phyloP scores from a whole-genome alignment of 495 filamentous ascomycete genomes.

The Hypoxylon fragiforme region DNA sequence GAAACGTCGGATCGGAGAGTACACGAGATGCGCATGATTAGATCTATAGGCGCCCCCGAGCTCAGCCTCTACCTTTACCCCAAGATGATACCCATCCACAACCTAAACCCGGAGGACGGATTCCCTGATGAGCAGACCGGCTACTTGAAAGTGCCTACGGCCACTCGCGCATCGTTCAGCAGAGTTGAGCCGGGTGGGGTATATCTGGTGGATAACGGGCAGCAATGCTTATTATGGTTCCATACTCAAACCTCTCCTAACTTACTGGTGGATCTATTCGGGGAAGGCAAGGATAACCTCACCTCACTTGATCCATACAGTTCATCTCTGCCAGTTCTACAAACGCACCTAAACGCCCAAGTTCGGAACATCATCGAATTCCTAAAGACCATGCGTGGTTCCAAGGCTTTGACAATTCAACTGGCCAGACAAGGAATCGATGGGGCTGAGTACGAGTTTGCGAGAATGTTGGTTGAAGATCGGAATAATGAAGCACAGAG shows the following conservation, averaged over 20 bases:
- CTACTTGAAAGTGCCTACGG: slow-evolving; percentile 77
- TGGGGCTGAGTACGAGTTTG: slow-evolving; percentile 96
- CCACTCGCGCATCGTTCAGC: slow-evolving; percentile 82
- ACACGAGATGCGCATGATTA: slow-evolving; percentile 88
- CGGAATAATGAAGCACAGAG: slow-evolving; percentile 96
- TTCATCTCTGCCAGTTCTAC: slow-evolving; percentile 73
- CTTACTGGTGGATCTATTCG: slow-evolving; percentile 88
- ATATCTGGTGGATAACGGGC: slow-evolving; percentile 98
- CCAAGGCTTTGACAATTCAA: slow-evolving; percentile 86
- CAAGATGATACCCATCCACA: slow-evolving; percentile 88
- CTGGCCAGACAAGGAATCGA: slow-evolving; percentile 91
- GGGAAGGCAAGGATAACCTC: slow-evolving; percentile 70
- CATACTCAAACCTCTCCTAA: slow-evolving; percentile 77
- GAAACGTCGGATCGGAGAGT: slow-evolving; percentile 91
- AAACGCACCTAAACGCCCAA: slow-evolving; percentile 94
- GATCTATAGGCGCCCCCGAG: slow-evolving; percentile 81
- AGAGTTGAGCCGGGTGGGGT: slow-evolving; percentile 91
- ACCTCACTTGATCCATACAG: slow-evolving; percentile 76
- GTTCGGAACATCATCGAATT: slow-evolving; percentile 92
- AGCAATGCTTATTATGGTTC: slow-evolving; percentile 87
- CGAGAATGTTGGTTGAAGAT: slow-evolving; percentile 86
- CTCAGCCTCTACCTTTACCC: slow-evolving; percentile 94
- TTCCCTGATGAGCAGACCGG: slow-evolving; percentile 83
- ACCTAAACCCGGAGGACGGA: slow-evolving; percentile 81
- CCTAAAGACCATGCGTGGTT: slow-evolving; percentile 76